phyloP scores from a whole-genome alignment of 2,329 filamentous ascomycete species.

The Pseudofabraea citricarpa region DNA sequence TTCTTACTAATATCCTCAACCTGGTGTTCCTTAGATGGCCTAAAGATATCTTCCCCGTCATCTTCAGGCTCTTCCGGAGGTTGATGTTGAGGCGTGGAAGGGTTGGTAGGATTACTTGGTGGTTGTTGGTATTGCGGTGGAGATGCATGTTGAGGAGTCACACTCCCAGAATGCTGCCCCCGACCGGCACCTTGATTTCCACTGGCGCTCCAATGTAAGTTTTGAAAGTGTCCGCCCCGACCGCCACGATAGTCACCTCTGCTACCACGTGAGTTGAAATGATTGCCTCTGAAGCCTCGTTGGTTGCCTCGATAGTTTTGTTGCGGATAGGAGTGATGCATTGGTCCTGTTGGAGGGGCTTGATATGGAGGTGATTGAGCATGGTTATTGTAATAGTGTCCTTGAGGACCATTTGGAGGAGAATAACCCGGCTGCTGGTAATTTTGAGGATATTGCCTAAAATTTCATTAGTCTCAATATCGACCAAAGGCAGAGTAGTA shows the following conservation, averaged over 20 bases:
- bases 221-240: constrained; percentile 55
- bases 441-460: constrained; percentile 57
- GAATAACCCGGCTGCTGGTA: constrained; percentile 53
- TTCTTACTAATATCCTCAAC: constrained; percentile 57
- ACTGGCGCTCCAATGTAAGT: constrained; percentile 66
- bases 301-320: constrained; percentile 38
- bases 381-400: constrained; percentile 48
- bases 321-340: constrained; percentile 46
- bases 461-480: constrained; percentile 31
- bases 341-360: constrained; percentile 48
- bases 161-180: constrained; percentile 31
- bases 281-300: constrained; percentile 55
- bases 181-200: constrained; percentile 43
- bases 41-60: constrained; percentile 56
- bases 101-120: constrained; percentile 14
- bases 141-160: constrained; percentile 27
- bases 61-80: constrained; percentile 26
- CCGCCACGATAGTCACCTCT: constrained; percentile 43
- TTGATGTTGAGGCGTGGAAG: constrained; percentile 26
- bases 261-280: constrained; percentile 41
- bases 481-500: constrained; percentile 17
- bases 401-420: constrained; percentile 47
- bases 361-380: constrained; percentile 44
- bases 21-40: constrained; percentile 59
- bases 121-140: constrained; percentile 23